A percentile compares a stretch with the other conserved stretches of the same genome.
phyloP scores from a whole-genome alignment of 495 filamentous ascomycete species.

The Talaromyces ruber region DNA sequence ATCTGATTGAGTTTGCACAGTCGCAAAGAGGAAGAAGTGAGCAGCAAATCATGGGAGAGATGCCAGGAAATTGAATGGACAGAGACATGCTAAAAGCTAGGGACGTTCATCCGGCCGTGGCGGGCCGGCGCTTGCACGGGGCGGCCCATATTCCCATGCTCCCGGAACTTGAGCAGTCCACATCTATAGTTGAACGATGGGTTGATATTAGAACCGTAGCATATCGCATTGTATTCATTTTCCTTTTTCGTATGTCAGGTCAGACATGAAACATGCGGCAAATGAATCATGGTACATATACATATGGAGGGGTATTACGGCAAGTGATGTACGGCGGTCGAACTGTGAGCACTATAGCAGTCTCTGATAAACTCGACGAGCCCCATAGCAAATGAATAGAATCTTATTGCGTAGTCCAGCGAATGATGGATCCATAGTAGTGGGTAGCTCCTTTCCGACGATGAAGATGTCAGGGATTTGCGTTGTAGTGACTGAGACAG shows the following conservation, averaged over 20 bases:
- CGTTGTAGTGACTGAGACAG: background rate
- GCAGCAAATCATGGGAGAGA: background rate
- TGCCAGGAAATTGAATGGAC: background rate
- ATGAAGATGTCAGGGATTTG: background rate
- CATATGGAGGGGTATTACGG: background rate
- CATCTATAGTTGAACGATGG: background rate
- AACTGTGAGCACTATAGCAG: background rate
- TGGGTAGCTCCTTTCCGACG: background rate
- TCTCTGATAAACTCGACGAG: background rate
- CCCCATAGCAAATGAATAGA: background rate
- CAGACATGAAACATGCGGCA: background rate
- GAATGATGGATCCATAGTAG: background rate
- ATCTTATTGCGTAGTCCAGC: background rate
- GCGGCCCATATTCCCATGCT: constrained; percentile 1
- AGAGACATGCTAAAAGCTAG: background rate
- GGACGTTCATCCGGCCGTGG: background rate
- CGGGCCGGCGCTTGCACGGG: constrained; percentile 4
- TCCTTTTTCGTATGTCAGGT: background rate
- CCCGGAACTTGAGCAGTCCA: background rate
- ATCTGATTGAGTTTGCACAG: background rate
- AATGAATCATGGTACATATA: background rate
- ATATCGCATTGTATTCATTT: background rate
- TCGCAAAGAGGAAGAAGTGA: background rate
- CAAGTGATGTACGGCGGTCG: background rate
- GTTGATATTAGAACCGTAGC: background rate